These are phyloP conservation scores for Agmasoma carcini DNA, from an alignment of 371 early-diverging fungal genomes.

Conservation along the genomic window DNA sequence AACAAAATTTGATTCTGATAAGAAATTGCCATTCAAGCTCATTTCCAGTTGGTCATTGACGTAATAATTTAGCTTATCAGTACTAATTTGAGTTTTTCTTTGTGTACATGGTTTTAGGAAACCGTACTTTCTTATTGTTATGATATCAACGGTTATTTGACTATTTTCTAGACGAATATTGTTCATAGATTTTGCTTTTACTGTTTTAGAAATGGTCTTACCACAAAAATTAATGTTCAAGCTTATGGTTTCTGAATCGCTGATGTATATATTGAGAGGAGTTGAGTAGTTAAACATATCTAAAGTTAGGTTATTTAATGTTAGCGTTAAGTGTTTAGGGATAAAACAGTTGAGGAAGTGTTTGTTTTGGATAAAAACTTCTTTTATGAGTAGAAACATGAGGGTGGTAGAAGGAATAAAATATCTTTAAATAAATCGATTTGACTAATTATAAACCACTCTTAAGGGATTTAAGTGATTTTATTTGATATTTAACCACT, in stretches of 20 bases:
- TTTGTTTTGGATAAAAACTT: no score
- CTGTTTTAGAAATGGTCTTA: background rate
- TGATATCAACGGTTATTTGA: background rate
- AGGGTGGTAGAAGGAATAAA: no score
- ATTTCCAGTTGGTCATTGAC: background rate
- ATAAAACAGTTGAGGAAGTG: conserved; percentile 4
- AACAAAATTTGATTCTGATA: background rate
- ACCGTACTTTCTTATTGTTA: background rate
- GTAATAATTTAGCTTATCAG: background rate
- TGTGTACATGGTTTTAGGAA: background rate
- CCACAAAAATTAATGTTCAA: background rate
- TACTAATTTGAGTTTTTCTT: conserved; percentile 1
- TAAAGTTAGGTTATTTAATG: conserved; percentile 1
- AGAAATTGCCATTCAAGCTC: background rate
- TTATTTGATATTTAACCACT: no score
- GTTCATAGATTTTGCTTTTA: background rate
- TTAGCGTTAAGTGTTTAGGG: background rate
- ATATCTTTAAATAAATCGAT: no score
- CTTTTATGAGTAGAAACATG: no score
- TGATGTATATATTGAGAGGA: background rate
- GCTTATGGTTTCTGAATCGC: background rate
- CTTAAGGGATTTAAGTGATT: no score
- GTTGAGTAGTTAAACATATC: background rate
- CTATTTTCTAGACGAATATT: background rate
- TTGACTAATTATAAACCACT: no score